Percentiles rank a stretch among this genome's conserved stretches.
Conservation (phyloP, 768 basidiomycete species). For the Clavulina sp. region DNA sequence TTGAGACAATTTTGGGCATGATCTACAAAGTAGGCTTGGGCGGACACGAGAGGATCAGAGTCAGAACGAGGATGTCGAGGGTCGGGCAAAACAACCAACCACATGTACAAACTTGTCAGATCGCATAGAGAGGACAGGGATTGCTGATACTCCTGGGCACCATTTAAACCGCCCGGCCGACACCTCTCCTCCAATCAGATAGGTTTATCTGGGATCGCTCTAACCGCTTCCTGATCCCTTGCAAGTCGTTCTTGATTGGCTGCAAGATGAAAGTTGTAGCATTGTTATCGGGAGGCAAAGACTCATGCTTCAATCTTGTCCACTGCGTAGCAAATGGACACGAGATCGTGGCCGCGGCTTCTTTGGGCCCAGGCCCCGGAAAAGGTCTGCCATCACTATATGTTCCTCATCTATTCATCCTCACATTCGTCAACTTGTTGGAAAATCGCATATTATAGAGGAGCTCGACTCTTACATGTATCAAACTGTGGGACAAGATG, state of each 20-base stretch:
- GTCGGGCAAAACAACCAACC: no score
- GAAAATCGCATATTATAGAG: constrained; percentile 34
- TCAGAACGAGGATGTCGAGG: no score
- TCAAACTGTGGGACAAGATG: constrained; percentile 96
- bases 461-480: constrained; percentile 98
- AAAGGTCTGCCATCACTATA: constrained; percentile 79
- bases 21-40: no score
- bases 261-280: constrained; percentile 74
- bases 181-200: no score
- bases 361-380: constrained; percentile 65
- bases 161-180: no score
- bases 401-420: constrained; percentile 11
- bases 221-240: no score
- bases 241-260: background rate
- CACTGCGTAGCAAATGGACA: constrained; percentile 82
- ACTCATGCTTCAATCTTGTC: constrained; percentile 87
- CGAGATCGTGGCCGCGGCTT: constrained; percentile 72
- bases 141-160: no score
- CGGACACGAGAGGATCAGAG: no score
- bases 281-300: constrained; percentile 92
- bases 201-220: no score
- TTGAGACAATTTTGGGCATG: constrained; percentile 11
- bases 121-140: no score
- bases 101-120: no score
- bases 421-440: constrained; percentile 7